These are phyloP conservation scores for Calonectria pteridis DNA, from an alignment of 2,329 filamentous ascomycete species.

Conservation along the genomic window DNA sequence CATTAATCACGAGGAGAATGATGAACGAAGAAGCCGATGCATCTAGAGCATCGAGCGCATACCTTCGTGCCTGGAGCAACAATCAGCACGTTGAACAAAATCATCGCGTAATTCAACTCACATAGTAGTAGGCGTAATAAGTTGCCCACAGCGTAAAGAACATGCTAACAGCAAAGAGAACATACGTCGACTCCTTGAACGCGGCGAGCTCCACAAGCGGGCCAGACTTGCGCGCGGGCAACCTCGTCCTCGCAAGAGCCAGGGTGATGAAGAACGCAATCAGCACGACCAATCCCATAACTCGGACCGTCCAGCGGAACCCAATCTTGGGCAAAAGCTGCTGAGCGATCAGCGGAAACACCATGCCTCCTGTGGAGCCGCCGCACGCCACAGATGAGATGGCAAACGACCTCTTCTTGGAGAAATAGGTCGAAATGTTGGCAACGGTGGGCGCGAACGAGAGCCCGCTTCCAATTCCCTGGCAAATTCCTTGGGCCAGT, in stretches of 20 bases:
- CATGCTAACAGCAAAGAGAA: constrained; percentile 49
- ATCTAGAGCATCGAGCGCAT: constrained; percentile 55
- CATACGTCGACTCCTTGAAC: constrained; percentile 62
- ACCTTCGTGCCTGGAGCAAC: constrained; percentile 51
- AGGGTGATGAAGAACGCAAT: constrained; percentile 55
- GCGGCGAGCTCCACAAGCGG: constrained; percentile 64
- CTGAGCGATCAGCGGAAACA: constrained; percentile 71
- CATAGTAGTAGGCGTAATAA: constrained; percentile 64
- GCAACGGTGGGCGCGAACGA: constrained; percentile 67
- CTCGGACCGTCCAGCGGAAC: constrained; percentile 74
- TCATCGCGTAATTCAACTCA: constrained; percentile 35
- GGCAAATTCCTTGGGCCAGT: constrained; percentile 67
- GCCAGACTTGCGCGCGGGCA: constrained; percentile 62
- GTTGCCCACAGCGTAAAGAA: constrained; percentile 61
- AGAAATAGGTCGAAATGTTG: constrained; percentile 72
- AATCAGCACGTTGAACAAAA: neutral
- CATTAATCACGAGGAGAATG: constrained; percentile 71
- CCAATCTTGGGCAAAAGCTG: constrained; percentile 70
- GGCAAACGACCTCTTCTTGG: constrained; percentile 68
- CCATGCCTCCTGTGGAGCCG: constrained; percentile 70
- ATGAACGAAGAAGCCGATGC: constrained; percentile 64
- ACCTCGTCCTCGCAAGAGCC: constrained; percentile 58
- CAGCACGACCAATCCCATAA: constrained; percentile 71
- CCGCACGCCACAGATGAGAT: constrained; percentile 71
- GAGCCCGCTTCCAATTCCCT: constrained; percentile 67